phyloP scores from a whole-genome alignment of 139 green algal genomes.

The Microglena sp. region DNA sequence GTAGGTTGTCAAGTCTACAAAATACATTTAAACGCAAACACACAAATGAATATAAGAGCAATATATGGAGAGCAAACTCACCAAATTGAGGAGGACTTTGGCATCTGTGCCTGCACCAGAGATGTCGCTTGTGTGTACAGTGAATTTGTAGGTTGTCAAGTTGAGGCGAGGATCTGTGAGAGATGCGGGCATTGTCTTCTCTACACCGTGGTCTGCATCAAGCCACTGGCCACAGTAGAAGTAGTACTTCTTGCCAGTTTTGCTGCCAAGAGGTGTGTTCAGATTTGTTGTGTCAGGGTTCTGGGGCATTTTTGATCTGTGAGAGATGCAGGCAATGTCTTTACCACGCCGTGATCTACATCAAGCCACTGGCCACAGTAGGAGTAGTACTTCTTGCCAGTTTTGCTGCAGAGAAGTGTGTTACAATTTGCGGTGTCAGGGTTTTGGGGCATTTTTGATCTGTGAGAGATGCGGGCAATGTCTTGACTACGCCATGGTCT shows the following conservation, averaged over 20 bases:
- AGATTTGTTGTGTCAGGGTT: too few species aligned
- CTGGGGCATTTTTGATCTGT: too few species aligned
- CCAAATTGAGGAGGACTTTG: conserved; percentile 45
- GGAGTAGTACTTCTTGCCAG: conserved; percentile 25
- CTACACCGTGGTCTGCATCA: conserved; percentile 30
- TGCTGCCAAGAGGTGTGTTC: too few species aligned
- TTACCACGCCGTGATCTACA: conserved; percentile 30
- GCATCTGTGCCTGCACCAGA: conserved; percentile 48
- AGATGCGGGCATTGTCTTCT: conserved; percentile 27
- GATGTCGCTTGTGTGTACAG: conserved; percentile 30
- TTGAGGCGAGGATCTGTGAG: conserved; percentile 21
- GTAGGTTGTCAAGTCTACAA: too few species aligned
- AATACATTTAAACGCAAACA: too few species aligned
- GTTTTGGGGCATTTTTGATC: too few species aligned
- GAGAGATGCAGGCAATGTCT: conserved; percentile 20
- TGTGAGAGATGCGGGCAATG: conserved; percentile 17
- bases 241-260: conserved; percentile 17
- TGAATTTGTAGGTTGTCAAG: conserved; percentile 27
- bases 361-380: conserved; percentile 42
- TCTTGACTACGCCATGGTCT: conserved; percentile 31
- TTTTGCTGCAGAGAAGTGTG: not conserved
- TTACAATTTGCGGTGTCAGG: too few species aligned
- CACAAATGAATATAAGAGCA: too few species aligned
- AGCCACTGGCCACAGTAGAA: conserved; percentile 43
- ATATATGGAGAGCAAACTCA: too few species aligned